Base-by-base conservation (phyloP, 2,329 filamentous ascomycete species). In the Coleophoma crateriformis region DNA sequence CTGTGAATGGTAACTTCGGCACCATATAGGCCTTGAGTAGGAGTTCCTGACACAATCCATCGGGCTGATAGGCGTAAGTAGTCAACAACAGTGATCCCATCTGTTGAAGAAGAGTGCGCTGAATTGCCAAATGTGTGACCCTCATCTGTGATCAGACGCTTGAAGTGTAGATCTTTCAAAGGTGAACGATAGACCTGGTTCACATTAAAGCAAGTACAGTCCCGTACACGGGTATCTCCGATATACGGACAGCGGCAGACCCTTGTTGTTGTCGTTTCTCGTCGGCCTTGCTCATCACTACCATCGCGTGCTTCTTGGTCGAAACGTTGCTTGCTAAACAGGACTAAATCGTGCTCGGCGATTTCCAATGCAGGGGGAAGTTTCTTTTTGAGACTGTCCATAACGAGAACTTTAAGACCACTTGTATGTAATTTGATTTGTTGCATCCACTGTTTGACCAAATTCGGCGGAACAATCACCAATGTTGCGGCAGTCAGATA, bases 41-140 rank as follows among this genome's bases (percentile, higher is more conserved):
- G 92, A 0, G 92, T 97, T 49, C 92, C 92, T 1, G 88, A 95
- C 1, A 96, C 86, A 4, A 95, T 82, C 92, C 92, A 96, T 10
- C 87, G 81, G 15, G 88, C 80, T 43, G 90, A 84, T 14, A 90
- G 71, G 11, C 76, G 69, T n/a, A 86, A 64, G 12, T 64, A 64
- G 15, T 83, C 75, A 1, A 84, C 65, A 2, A 75, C 71, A 2
- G 71, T 62, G 17, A 80, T 69, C 5, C 82, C 60, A 38, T 77
- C 73, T 41, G 82, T 89, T 57, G 75, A 81, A 46, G 72, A 73
- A 10, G 72, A 71, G 6, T 68, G 66, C 2, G 68, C 77, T 1
- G 79, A 79, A 35, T 87, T 85, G 0, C 89, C 88, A 51, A 96
- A 84, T 51, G 80, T 87, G 64, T 96, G 90, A 0, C 92, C 92